Evolutionary conservation across 495 filamentous ascomycete species (phyloP), one percentile per base, ranked within the genome.

Genomic region (Lepraria neglecta): DNA sequence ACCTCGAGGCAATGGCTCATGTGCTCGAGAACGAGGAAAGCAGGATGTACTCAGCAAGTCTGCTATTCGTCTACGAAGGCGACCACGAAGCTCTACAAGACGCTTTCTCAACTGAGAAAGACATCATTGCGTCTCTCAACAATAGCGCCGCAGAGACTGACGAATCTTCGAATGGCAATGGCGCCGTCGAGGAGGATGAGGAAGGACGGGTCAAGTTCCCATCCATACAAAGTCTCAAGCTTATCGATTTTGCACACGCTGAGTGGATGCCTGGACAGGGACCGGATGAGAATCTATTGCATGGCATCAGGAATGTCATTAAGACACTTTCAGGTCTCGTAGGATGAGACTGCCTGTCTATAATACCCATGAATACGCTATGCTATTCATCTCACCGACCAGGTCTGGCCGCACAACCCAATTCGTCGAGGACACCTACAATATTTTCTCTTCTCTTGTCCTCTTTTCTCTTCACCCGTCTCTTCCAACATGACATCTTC

Each of bases 161-260:
- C 3, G 35, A 48, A 28, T 7, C 24, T 33, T 24, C 31, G n/a
- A 59, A 70, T 63, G 5, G 64, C 67, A 31, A 50, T 54, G 54
- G 44, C 33, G 30, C 53, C 45, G 77, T 78, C 3, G 82, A 85
- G 1, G 83, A 81, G 2, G 84, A 87, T 0, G 84, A 86, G 14
- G 85, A 87, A 1, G 87, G 87, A 0, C 76, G 87, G 52, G 78
- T 82, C 5, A 76, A 78, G n/a, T 70, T 81, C 21, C 90, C 89
- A 0, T 84, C 85, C 66, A 84, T 95, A 24, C 89, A 88, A 69
- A 81, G 82, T 40, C 78, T 96, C 59, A 94, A 95, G 69, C 74
- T 98, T 65, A 97, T 98, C 64, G 94, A 98, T 73, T 98, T 98
- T 77, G 94, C 94, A 24, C 94, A 98, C 75, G 92, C 94, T 21